A percentile compares a stretch with the other conserved stretches of the same genome.
Conservation (phyloP, 345 rosid species). For the Brassica nigra region DNA sequence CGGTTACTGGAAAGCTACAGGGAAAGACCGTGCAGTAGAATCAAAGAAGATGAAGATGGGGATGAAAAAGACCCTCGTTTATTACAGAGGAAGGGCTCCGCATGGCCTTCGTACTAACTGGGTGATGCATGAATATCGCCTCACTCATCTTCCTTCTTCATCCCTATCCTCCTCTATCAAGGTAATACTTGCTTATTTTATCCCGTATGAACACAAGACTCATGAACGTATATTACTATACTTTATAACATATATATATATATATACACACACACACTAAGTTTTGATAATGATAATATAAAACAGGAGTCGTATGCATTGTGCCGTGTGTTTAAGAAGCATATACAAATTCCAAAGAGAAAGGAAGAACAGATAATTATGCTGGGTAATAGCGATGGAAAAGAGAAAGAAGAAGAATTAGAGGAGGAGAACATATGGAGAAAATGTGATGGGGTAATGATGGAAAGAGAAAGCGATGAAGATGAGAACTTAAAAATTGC, state of each 20-base stretch:
- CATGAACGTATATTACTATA: not conserved
- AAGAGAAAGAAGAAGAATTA: conserved; percentile 20
- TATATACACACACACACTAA: not conserved
- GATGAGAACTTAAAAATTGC: conserved; percentile 42
- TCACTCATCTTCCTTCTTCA: conserved; percentile 46
- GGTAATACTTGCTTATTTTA: not conserved
- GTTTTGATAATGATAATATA: not conserved
- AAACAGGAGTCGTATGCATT: conserved; percentile 72
- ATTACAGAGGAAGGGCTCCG: conserved; percentile 71
- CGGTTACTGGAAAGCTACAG: conserved; percentile 85
- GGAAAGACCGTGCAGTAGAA: conserved; percentile 59
- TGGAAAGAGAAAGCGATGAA: conserved; percentile 26
- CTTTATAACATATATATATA: not conserved
- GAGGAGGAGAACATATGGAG: conserved; percentile 42
- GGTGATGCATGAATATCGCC: conserved; percentile 85
- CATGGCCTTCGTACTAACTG: conserved; percentile 69
- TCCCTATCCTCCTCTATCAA: conserved; percentile 30
- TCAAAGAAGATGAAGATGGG: conserved; percentile 58
- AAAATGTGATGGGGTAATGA: conserved; percentile 25
- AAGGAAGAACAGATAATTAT: conserved; percentile 21
- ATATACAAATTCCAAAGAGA: conserved; percentile 51
- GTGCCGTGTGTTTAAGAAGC: conserved; percentile 75
- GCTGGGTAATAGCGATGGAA: conserved; percentile 23
- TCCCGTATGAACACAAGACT: not conserved
- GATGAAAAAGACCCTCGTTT: conserved; percentile 82